phyloP scores from a whole-genome alignment of 2,329 filamentous ascomycete species.

The Alternaria brassicicola region DNA sequence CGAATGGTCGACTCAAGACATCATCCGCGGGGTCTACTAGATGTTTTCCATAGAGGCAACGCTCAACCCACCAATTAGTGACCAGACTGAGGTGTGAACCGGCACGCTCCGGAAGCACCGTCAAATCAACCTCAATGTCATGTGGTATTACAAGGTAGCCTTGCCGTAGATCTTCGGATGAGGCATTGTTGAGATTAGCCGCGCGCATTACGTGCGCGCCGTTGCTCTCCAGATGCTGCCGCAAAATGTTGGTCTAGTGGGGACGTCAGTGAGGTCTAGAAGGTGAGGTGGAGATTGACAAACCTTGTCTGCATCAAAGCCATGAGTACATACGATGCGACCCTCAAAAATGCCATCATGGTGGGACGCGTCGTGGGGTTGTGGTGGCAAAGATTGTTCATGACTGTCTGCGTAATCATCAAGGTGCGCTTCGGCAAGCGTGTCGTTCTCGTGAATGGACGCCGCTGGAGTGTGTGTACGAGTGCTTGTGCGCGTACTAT shows the following conservation, averaged over 20 bases:
- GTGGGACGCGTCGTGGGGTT: slow-evolving; percentile 48
- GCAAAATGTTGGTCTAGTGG: slow-evolving; percentile 42
- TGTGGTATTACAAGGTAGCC: slow-evolving; percentile 56
- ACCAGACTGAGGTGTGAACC: slow-evolving; percentile 54
- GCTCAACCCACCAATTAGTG: slow-evolving; percentile 93
- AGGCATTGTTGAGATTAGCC: slow-evolving; percentile 32
- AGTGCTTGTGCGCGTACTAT: slow-evolving; percentile 20
- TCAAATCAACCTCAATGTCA: slow-evolving; percentile 46
- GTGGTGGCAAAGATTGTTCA: slow-evolving; percentile 1
- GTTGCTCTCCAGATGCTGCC: slow-evolving; percentile 41
- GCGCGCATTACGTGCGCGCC: slow-evolving; percentile 42
- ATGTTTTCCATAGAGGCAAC: slow-evolving; percentile 77
- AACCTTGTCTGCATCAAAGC: slow-evolving; percentile 54
- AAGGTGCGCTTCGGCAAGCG: slow-evolving; percentile 20
- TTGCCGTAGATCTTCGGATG: slow-evolving; percentile 35
- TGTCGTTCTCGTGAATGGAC: slow-evolving; percentile 10
- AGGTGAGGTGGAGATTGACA: slow-evolving; percentile 4
- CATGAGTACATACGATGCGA: slow-evolving; percentile 51
- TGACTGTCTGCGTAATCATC: slow-evolving; percentile 23
- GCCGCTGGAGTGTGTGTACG: slow-evolving; percentile 17
- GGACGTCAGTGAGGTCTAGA: slow-evolving; percentile 28
- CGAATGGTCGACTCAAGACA: slow-evolving; percentile 78
- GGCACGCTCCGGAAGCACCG: slow-evolving; percentile 44
- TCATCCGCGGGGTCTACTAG: slow-evolving; percentile 73
- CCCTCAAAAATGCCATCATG: slow-evolving; percentile 51